These are phyloP conservation scores for Aphanomyces invadans DNA, from an alignment of 352 stramenopile genomes.

Conservation along the genomic window DNA sequence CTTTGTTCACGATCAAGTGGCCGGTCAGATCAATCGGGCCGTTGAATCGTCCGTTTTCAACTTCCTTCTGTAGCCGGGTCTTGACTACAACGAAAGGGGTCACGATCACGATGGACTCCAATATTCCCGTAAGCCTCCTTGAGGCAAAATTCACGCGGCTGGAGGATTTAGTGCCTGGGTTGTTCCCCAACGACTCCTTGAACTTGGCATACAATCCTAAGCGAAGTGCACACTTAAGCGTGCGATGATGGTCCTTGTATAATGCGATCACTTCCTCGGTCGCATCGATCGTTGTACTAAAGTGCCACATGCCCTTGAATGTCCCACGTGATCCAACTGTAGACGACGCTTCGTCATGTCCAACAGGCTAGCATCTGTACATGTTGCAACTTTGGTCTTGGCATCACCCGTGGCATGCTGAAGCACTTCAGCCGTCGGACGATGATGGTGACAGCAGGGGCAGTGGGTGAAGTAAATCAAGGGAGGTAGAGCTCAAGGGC, in stretches of 20 bases:
- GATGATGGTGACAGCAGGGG: neutral
- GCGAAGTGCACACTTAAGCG: conserved; percentile 83
- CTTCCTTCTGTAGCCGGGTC: conserved; percentile 94
- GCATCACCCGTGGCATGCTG: neutral
- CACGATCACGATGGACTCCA: conserved; percentile 95
- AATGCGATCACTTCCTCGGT: conserved; percentile 62
- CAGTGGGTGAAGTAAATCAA: neutral
- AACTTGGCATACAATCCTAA: conserved; percentile 84
- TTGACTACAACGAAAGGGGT: conserved; percentile 98
- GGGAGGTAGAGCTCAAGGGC: too few relatives aligned
- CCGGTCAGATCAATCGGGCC: conserved; percentile 89
- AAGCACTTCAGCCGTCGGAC: too few relatives aligned
- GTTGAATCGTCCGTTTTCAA: conserved; percentile 84
- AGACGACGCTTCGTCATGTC: conserved; percentile 84
- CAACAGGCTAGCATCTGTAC: too few relatives aligned
- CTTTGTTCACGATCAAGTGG: conserved; percentile 91
- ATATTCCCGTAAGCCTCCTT: conserved; percentile 87
- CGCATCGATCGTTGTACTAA: conserved; percentile 67
- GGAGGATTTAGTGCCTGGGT: conserved; percentile 62
- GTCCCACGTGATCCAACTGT: conserved; percentile 60
- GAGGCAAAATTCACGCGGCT: conserved; percentile 78
- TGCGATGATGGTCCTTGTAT: conserved; percentile 85
- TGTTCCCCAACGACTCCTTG: conserved; percentile 71
- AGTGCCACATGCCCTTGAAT: conserved; percentile 83
- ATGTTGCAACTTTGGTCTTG: conserved; percentile 30